Evolutionary conservation across 805 yeast genomes (phyloP).

Genomic region (Saccharomycopsis capsularis): DNA sequence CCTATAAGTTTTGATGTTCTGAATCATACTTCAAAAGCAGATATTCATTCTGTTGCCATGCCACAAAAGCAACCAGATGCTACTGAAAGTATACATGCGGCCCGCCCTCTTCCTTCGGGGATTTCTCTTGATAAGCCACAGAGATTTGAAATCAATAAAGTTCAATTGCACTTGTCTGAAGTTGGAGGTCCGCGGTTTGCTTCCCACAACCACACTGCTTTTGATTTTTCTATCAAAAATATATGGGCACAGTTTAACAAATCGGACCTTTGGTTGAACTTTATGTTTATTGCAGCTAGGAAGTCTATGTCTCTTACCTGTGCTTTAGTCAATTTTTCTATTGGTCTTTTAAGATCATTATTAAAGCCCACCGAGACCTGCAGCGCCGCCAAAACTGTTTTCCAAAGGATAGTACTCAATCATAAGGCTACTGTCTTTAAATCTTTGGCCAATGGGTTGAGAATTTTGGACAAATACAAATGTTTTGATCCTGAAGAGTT

Average conservation of each 20-base stretch:
- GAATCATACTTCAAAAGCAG: too few relatives aligned
- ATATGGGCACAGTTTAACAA: neutral
- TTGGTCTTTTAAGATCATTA: neutral
- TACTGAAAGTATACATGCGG: too few relatives aligned
- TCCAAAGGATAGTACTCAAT: neutral
- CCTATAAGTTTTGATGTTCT: too few relatives aligned
- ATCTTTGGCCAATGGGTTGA: neutral
- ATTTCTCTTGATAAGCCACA: too few relatives aligned
- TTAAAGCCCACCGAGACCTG: too few relatives aligned
- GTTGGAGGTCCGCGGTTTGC: neutral
- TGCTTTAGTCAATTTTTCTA: neutral
- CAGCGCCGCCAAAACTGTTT: neutral
- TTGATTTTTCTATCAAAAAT: slow-evolving; percentile 1
- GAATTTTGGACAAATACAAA: neutral
- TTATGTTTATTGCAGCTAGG: neutral
- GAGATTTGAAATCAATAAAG: too few relatives aligned
- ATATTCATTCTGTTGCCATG: too few relatives aligned
- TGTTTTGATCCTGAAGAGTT: slow-evolving; percentile 1
- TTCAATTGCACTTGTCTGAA: too few relatives aligned
- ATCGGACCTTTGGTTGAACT: neutral
- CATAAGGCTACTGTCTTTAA: neutral
- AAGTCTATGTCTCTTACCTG: neutral
- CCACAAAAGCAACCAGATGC: too few relatives aligned
- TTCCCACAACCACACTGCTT: neutral
- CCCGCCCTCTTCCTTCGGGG: too few relatives aligned